Percentiles rank a stretch among this genome's conserved stretches.
phyloP scores from a whole-genome alignment of 352 stramenopile species.

The Phytophthora rubi region DNA sequence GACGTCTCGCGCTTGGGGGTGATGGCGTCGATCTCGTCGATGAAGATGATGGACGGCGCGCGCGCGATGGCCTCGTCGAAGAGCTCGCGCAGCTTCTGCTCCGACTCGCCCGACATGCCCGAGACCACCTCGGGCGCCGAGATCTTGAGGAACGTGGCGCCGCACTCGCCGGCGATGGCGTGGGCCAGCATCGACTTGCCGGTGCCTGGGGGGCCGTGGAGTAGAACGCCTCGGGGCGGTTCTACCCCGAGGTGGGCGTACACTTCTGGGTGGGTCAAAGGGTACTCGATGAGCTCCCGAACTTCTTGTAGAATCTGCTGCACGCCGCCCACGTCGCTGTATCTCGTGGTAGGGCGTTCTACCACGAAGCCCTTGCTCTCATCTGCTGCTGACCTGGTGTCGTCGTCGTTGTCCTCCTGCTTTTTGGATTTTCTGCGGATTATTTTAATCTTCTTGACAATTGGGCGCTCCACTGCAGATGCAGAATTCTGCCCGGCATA shows the following conservation, averaged over 20 bases:
- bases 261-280: slow-evolving; percentile 93
- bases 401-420: slow-evolving; percentile 11
- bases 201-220: slow-evolving; percentile 93
- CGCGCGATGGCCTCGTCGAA: slow-evolving; percentile 97
- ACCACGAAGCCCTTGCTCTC: slow-evolving; percentile 71
- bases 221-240: slow-evolving; percentile 90
- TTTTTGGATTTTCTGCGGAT: slow-evolving; percentile 46
- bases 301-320: slow-evolving; percentile 89
- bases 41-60: slow-evolving; percentile 97
- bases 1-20: slow-evolving; percentile 94
- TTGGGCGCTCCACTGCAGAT: slow-evolving; percentile 36
- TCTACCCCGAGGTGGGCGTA: slow-evolving; percentile 94
- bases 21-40: slow-evolving; percentile 98
- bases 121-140: slow-evolving; percentile 94
- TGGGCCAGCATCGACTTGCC: slow-evolving; percentile 95
- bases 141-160: slow-evolving; percentile 88
- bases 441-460: slow-evolving; percentile 78
- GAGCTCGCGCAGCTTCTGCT: slow-evolving; percentile 89
- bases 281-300: slow-evolving; percentile 95
- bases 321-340: slow-evolving; percentile 91
- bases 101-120: slow-evolving; percentile 93
- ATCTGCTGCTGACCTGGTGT: neutral
- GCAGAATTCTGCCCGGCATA: slow-evolving; percentile 48
- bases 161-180: slow-evolving; percentile 93
- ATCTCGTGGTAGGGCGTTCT: slow-evolving; percentile 75